Percentiles rank a stretch among this genome's conserved stretches.
Conservation (phyloP, 2,329 filamentous ascomycete species). For the Penicillium fuscoglaucum region DNA sequence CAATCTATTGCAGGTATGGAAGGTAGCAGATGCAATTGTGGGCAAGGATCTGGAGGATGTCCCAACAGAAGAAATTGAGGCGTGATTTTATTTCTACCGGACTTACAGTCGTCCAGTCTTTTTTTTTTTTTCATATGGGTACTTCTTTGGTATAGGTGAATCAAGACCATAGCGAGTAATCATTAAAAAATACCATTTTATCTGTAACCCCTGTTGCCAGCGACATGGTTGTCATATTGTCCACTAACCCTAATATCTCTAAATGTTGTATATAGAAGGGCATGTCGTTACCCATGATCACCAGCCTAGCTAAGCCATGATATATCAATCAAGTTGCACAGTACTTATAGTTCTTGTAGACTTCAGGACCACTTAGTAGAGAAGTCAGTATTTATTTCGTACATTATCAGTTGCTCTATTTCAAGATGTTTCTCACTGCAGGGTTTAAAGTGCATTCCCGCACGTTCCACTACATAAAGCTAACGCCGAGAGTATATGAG, state of each 20-base stretch:
- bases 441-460: not conserved
- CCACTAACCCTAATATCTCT: not conserved
- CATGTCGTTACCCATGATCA: not conserved
- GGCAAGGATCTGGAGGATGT: slow-evolving; percentile 74
- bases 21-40: slow-evolving; percentile 78
- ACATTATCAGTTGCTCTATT: not conserved
- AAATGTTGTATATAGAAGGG: too few species aligned
- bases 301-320: not conserved
- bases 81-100: slow-evolving; percentile 22
- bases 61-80: slow-evolving; percentile 73
- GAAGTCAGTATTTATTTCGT: not conserved
- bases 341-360: too few species aligned
- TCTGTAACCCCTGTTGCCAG: not conserved
- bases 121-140: not conserved
- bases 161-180: not conserved
- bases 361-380: not conserved
- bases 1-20: slow-evolving; percentile 95
- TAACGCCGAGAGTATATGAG: not conserved
- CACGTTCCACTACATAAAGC: not conserved
- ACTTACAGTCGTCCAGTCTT: not conserved
- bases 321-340: not conserved
- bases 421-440: not conserved
- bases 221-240: not conserved
- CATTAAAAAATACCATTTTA: not conserved
- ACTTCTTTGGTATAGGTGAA: not conserved